Percentiles rank a stretch among this genome's conserved stretches.
phyloP scores from a whole-genome alignment of 306 rosid genomes.

The Cucurbita pepo region DNA sequence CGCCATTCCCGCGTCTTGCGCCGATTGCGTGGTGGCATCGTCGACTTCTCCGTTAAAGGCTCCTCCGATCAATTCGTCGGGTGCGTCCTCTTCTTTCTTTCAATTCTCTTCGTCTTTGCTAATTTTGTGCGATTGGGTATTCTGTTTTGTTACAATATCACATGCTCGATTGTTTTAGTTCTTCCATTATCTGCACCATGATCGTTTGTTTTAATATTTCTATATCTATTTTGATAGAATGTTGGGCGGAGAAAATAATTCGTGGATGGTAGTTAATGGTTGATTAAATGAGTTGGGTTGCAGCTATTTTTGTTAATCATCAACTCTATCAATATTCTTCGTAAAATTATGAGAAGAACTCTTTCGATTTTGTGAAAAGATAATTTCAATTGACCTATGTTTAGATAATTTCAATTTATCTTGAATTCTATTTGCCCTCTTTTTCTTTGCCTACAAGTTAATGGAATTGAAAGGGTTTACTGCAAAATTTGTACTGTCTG shows the following conservation, averaged over 20 bases:
- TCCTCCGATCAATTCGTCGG: conserved; percentile 63
- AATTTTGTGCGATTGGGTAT: neutral
- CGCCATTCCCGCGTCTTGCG: conserved; percentile 57
- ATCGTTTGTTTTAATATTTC: neutral
- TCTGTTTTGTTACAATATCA: neutral
- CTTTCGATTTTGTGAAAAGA: no score
- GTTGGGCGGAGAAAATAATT: neutral
- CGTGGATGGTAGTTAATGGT: neutral
- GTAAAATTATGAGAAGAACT: no score
- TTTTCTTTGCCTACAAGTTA: neutral
- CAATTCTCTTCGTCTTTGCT: conserved; percentile 2
- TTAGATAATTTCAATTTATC: neutral
- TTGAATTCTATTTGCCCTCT: neutral
- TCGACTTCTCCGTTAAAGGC: conserved; percentile 61
- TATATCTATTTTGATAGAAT: neutral
- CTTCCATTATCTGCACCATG: neutral
- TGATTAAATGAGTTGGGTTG: no score
- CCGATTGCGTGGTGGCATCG: conserved; percentile 33
- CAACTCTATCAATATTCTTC: no score
- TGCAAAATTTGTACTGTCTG: neutral
- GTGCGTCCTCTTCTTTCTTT: conserved; percentile 19
- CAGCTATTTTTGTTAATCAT: no score
- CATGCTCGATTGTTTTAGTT: neutral
- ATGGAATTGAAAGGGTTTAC: neutral
- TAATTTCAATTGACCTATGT: no score